A percentile compares a stretch with the other conserved stretches of the same genome.
Conservation (phyloP, 257 asterid genomes). For the Ehretia macrophylla region DNA sequence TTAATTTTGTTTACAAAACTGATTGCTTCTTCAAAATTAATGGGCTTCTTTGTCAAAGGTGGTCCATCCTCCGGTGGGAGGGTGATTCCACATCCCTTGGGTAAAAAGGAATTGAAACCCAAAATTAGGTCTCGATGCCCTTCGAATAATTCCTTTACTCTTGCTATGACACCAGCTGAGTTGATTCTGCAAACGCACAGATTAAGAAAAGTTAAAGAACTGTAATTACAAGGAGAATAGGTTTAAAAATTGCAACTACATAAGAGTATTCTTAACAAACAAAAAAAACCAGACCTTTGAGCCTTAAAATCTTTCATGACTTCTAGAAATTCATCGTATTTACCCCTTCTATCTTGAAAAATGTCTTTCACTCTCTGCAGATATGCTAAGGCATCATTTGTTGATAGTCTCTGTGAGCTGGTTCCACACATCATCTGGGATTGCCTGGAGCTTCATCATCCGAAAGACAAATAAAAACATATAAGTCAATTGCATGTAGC, state of each 20-base stretch:
- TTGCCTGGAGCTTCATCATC: constrained; percentile 44
- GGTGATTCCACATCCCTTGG: constrained; percentile 65
- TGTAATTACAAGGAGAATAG: neutral
- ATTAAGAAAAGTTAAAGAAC: neutral
- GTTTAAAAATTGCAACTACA: neutral
- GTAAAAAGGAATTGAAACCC: constrained; percentile 94
- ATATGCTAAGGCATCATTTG: constrained; percentile 61
- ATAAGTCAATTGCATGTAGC: neutral
- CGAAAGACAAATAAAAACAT: neutral
- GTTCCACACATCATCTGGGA: constrained; percentile 52
- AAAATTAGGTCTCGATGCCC: constrained; percentile 77
- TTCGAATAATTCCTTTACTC: constrained; percentile 80
- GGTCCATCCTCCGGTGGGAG: neutral
- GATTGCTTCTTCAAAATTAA: neutral
- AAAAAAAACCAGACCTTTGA: neutral
- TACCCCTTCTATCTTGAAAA: constrained; percentile 55
- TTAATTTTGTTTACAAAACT: constrained; percentile 29
- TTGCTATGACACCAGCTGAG: constrained; percentile 56
- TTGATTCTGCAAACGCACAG: constrained; percentile 48
- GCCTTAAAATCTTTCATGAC: constrained; percentile 50
- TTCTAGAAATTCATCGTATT: constrained; percentile 61
- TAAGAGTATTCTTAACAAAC: neutral
- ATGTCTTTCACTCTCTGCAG: constrained; percentile 57
- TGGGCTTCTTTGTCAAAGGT: neutral
- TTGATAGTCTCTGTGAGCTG: constrained; percentile 47